A percentile compares a stretch with the other conserved stretches of the same genome.
These are phyloP conservation scores for Ceratocystis lukuohia DNA, from an alignment of 2,329 filamentous ascomycete genomes.

Conservation along the genomic window DNA sequence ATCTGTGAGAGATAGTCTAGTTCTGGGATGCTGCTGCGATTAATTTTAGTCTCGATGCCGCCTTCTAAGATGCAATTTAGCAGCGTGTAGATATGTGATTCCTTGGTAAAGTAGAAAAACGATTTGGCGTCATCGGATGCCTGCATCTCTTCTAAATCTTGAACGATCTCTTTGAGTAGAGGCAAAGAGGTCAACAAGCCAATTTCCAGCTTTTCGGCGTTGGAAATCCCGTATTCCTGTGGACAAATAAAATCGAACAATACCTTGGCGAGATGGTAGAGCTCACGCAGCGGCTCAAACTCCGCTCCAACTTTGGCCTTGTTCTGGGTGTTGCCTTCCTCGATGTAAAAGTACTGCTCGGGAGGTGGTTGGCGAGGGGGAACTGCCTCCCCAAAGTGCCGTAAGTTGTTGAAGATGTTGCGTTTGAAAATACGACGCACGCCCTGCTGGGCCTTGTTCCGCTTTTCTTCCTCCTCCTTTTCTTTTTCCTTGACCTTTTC, in stretches of 20 bases:
- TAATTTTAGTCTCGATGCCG: slow-evolving; percentile 92
- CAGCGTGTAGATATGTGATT: slow-evolving; percentile 95
- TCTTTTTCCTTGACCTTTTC: slow-evolving; percentile 26
- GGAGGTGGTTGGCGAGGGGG: slow-evolving; percentile 28
- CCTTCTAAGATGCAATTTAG: slow-evolving; percentile 97
- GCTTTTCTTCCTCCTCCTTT: slow-evolving; percentile 30
- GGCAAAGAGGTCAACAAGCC: slow-evolving; percentile 87
- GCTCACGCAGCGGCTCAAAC: slow-evolving; percentile 76
- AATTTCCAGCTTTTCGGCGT: slow-evolving; percentile 96
- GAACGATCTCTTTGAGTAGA: slow-evolving; percentile 88
- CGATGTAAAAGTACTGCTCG: slow-evolving; percentile 79
- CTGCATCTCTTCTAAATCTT: slow-evolving; percentile 93
- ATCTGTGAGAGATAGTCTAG: slow-evolving; percentile 96
- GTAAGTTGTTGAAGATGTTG: slow-evolving; percentile 42
- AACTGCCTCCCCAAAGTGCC: slow-evolving; percentile 36
- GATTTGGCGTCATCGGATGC: slow-evolving; percentile 86
- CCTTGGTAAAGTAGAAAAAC: slow-evolving; percentile 98
- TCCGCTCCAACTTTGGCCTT: slow-evolving; percentile 73
- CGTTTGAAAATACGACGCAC: slow-evolving; percentile 44
- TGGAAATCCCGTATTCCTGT: slow-evolving; percentile 93
- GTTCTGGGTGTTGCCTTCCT: slow-evolving; percentile 59
- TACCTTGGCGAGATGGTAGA: slow-evolving; percentile 88
- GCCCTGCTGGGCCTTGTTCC: slow-evolving; percentile 21
- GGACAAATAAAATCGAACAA: slow-evolving; percentile 97
- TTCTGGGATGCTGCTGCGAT: slow-evolving; percentile 86